Evolutionary conservation across 495 filamentous ascomycete genomes (phyloP), one percentile per base, ranked within the genome.

Genomic region (Xylaria acuta): DNA sequence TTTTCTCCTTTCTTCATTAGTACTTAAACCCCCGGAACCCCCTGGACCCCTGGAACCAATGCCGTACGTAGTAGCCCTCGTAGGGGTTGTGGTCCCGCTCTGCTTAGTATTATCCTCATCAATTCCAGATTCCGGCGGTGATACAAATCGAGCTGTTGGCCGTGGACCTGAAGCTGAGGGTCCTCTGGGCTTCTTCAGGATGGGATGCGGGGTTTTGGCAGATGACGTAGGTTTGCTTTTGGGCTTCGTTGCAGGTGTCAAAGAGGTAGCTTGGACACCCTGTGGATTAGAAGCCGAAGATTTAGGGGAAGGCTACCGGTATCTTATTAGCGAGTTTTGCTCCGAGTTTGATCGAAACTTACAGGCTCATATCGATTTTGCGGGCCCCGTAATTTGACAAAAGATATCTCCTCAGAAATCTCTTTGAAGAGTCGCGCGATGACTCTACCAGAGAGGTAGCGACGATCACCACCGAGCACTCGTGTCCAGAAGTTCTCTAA

Each of bases 401-500:
- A 85, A 14, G 83, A 84, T 43, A 80, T 76, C 30, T 86, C 86
- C 45, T 79, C 80, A 1, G 86, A 86, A 53, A 88, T 84, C 47
- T 85, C 80, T 69, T 80, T 75, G 60, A 85, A 88, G 20, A 88
- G 77, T 40, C 77, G 79, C 16, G 86, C 84, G 63, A 88, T 80
- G 20, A 79, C 77, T 27, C 74, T 80, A 11, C 83, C 86, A 8
- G 83, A 81, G 54, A 87, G 78, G 66, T 81, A 75, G 25, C 84
- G 82, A 30, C 79, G 79, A 54, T 84, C 77, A 70, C 86, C 87
- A 20, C 86, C 86, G 77, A 86, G 86, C 64, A 88, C 85, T 65
- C 86, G 86, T 82, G 86, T 87, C 86, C 86, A 88, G 59, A 86
- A 87, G 68, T 88, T 86, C 75, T 88, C 85, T 49, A 87, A 76